Evolutionary conservation across 1,139 yeast species (phyloP).

Genomic region (Blastobotrys proliferans): DNA sequence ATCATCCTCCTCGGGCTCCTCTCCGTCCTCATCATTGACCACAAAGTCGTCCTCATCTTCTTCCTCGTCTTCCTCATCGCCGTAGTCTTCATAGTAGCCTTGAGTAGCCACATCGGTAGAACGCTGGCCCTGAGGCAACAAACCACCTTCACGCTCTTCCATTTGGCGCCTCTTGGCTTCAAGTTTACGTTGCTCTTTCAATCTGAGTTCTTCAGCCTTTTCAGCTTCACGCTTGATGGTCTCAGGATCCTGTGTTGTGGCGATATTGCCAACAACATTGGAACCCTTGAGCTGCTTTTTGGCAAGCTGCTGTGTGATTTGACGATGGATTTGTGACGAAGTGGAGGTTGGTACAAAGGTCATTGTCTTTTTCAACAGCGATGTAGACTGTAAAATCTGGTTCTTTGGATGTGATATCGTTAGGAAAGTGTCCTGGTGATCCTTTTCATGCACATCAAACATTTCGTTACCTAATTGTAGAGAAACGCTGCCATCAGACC

Average conservation of each 20-base stretch:
- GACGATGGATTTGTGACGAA: conserved; percentile 72
- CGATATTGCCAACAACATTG: conserved; percentile 62
- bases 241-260: conserved; percentile 85
- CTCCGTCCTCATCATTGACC: conserved; percentile 41
- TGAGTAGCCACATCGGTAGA: conserved; percentile 37
- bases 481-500: conserved; percentile 91
- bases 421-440: conserved; percentile 68
- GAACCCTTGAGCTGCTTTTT: conserved; percentile 51
- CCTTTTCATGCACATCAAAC: conserved; percentile 65
- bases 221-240: conserved; percentile 77
- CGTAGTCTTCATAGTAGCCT: conserved; percentile 5
- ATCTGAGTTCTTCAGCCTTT: conserved; percentile 54
- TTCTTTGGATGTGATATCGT: conserved; percentile 68
- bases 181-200: conserved; percentile 41
- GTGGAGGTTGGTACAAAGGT: conserved; percentile 88
- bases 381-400: conserved; percentile 57
- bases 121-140: too few relatives aligned
- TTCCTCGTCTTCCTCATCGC: conserved; percentile 22
- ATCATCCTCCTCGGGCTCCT: conserved; percentile 48
- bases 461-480: conserved; percentile 82
- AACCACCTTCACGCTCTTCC: conserved; percentile 52
- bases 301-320: conserved; percentile 73
- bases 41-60: conserved; percentile 36
- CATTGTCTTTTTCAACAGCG: conserved; percentile 48
- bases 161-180: conserved; percentile 60